Evolutionary conservation across 768 basidiomycete genomes (phyloP).

Genomic region (Pulveroboletus sp.): DNA sequence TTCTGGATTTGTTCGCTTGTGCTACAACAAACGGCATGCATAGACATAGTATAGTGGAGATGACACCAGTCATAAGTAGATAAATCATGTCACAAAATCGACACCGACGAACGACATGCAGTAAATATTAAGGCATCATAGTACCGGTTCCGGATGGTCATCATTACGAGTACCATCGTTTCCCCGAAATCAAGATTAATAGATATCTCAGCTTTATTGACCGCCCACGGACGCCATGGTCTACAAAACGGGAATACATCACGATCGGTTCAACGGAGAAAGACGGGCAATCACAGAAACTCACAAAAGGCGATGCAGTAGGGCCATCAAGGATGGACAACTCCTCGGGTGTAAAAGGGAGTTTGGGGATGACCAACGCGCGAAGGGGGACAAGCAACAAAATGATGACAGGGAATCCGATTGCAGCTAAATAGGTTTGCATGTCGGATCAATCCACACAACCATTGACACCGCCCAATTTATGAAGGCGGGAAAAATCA

Average conservation of each 20-base stretch:
- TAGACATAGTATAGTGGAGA: too few species aligned
- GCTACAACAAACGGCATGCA: too few species aligned
- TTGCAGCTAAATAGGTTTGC: constrained; percentile 55
- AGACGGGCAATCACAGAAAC: constrained; percentile 27
- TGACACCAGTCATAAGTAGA: too few species aligned
- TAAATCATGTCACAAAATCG: too few species aligned
- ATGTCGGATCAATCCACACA: not conserved
- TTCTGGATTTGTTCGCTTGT: too few species aligned
- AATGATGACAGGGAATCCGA: constrained; percentile 90
- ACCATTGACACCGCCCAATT: not conserved
- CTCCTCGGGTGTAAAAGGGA: constrained; percentile 78
- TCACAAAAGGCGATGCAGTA: constrained; percentile 82
- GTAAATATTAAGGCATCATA: too few species aligned
- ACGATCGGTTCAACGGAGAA: not conserved
- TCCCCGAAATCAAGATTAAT: too few species aligned
- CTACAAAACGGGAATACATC: constrained; percentile 15
- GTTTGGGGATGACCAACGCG: constrained; percentile 62
- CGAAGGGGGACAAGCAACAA: constrained; percentile 79
- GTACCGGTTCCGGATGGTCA: too few species aligned
- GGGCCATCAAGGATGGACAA: constrained; percentile 85
- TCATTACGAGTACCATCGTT: too few species aligned
- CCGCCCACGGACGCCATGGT: constrained; percentile 47
- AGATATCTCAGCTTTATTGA: too few species aligned
- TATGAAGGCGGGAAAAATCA: constrained; percentile 10
- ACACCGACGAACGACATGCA: too few species aligned